Evolutionary conservation across 2,329 filamentous ascomycete species (phyloP).

Genomic region (Trichothecium sympodiale): DNA sequence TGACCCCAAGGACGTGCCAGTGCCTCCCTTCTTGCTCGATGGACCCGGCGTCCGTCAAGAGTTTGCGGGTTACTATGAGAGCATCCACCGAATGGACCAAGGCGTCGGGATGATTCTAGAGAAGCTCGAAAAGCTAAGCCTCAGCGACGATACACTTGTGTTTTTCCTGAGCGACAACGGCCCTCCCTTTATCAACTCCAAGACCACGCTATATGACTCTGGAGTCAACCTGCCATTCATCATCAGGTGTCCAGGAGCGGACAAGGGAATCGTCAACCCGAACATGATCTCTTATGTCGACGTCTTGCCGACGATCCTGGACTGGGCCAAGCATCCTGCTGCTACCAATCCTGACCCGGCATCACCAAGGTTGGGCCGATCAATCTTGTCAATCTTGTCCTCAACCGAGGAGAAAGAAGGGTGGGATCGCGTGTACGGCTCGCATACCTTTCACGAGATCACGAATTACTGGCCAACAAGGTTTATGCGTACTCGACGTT

Average conservation of each 20-base stretch:
- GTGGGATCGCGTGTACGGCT: constrained; percentile 31
- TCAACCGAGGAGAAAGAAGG: constrained; percentile 11
- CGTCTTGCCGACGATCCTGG: constrained; percentile 32
- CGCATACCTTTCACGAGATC: constrained; percentile 40
- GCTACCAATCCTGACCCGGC: not conserved
- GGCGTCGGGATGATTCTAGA: constrained; percentile 28
- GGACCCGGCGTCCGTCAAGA: constrained; percentile 27
- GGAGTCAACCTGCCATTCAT: constrained; percentile 32
- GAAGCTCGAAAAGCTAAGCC: constrained; percentile 17
- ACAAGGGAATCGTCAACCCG: constrained; percentile 19
- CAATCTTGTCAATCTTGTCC: constrained; percentile 24
- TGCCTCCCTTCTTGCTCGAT: constrained; percentile 30
- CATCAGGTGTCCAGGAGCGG: constrained; percentile 20
- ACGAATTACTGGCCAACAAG: constrained; percentile 40
- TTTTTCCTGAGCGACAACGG: constrained; percentile 38
- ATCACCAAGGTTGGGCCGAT: constrained; percentile 17
- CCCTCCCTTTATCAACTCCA: constrained; percentile 37
- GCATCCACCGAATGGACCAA: constrained; percentile 28
- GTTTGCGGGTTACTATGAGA: constrained; percentile 28
- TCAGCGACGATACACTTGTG: constrained; percentile 27
- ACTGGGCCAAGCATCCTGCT: constrained; percentile 19
- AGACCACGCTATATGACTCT: constrained; percentile 37
- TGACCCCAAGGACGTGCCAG: constrained; percentile 19
- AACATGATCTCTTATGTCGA: constrained; percentile 35
- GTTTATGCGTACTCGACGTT: constrained; percentile 27